phyloP scores from a whole-genome alignment of 2,329 filamentous ascomycete species.

The Fusarium neocosmosporiellum region DNA sequence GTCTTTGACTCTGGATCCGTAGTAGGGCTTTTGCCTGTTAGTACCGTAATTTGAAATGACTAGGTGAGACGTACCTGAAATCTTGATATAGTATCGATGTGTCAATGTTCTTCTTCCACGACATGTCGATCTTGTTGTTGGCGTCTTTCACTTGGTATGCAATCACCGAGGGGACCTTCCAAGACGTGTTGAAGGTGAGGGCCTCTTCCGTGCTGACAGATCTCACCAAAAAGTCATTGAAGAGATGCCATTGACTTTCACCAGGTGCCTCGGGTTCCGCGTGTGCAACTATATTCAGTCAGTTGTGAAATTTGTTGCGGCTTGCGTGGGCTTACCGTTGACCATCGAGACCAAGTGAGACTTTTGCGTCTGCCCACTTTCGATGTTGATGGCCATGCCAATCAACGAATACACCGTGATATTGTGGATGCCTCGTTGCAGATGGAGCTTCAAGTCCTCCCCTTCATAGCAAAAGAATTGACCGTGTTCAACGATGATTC shows the following conservation, averaged over 20 bases:
- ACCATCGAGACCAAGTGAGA: constrained; percentile 92
- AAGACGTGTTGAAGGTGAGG: constrained; percentile 86
- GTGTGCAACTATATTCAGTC: constrained; percentile 67
- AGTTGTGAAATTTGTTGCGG: constrained; percentile 21
- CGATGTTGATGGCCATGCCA: constrained; percentile 90
- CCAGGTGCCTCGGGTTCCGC: constrained; percentile 68
- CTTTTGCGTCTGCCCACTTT: constrained; percentile 85
- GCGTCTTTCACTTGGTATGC: constrained; percentile 85
- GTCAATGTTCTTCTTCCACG: constrained; percentile 88
- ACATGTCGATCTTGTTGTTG: constrained; percentile 84
- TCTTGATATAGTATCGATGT: constrained; percentile 86
- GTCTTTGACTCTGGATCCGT: constrained; percentile 58
- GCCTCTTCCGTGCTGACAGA: constrained; percentile 85
- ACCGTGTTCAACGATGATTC: constrained; percentile 89
- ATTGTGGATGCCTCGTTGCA: constrained; percentile 82
- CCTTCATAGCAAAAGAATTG: constrained; percentile 96
- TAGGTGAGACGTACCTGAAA: constrained; percentile 55
- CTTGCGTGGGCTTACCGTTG: constrained; percentile 69
- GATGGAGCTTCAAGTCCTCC: constrained; percentile 83
- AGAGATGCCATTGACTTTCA: constrained; percentile 88
- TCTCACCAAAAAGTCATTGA: constrained; percentile 96
- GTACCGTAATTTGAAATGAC: not conserved
- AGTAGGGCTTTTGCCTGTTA: constrained; percentile 51
- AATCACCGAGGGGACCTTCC: constrained; percentile 92
- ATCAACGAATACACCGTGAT: constrained; percentile 92